A percentile compares a stretch with the other conserved stretches of the same genome.
phyloP scores from a whole-genome alignment of 1,284 basidiomycete genomes.

The Austroboletus rostrupii region DNA sequence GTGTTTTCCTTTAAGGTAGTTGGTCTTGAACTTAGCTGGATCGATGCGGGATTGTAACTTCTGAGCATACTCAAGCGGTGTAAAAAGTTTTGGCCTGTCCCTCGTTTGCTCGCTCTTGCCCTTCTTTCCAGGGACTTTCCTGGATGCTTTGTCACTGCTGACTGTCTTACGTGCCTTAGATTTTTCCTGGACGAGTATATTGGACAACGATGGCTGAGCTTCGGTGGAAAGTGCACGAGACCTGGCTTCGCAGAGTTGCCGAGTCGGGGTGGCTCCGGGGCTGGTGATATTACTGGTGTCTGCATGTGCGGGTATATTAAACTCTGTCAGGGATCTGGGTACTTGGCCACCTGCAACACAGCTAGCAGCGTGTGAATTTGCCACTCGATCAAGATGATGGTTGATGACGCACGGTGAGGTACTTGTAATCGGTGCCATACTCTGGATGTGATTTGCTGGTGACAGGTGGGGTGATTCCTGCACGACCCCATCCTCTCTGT shows the following conservation, averaged over 20 bases:
- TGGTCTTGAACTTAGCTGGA: conserved; percentile 18
- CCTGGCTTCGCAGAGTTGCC: background rate
- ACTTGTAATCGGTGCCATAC: background rate
- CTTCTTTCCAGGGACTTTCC: conserved; percentile 20
- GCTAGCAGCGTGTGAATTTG: background rate
- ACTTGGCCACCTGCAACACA: background rate
- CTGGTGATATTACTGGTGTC: conserved; percentile 22
- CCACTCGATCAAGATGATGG: conserved; percentile 2
- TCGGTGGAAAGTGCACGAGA: background rate
- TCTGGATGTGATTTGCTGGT: background rate
- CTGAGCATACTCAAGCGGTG: conserved; percentile 39
- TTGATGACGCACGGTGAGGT: background rate
- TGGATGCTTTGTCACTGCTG: conserved; percentile 4
- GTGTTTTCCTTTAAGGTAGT: conserved; percentile 46
- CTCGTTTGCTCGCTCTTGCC: conserved; percentile 20
- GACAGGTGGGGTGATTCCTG: background rate
- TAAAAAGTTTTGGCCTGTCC: conserved; percentile 25
- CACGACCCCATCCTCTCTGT: conserved; percentile 1
- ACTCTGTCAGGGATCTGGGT: conserved; percentile 9
- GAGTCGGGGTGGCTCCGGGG: conserved; percentile 8
- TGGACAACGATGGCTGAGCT: background rate
- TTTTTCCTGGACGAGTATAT: background rate
- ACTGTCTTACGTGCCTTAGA: conserved; percentile 13
- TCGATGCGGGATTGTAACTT: conserved; percentile 29
- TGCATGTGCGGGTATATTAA: conserved; percentile 2